Conservation (phyloP, 2,329 filamentous ascomycete species). For the Fusarium brachygibbosum region DNA sequence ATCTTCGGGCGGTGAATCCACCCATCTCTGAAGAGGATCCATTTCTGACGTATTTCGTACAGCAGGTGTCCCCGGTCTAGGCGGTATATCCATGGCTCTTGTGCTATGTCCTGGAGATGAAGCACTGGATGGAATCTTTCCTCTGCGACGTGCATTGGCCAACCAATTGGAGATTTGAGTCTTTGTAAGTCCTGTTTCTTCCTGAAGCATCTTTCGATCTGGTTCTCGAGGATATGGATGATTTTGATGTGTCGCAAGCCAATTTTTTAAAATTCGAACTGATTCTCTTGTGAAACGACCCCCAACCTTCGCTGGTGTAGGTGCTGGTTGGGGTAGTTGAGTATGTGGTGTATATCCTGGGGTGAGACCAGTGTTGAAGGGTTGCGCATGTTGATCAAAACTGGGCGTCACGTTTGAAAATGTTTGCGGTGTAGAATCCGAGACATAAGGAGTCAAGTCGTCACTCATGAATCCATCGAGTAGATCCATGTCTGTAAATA, state of each 20-base stretch:
- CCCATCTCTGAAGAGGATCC: slow-evolving; percentile 51
- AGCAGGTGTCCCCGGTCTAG: slow-evolving; percentile 56
- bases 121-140: slow-evolving; percentile 68
- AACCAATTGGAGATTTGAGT: slow-evolving; percentile 90
- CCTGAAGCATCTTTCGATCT: slow-evolving; percentile 80
- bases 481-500: slow-evolving; percentile 36
- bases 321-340: slow-evolving; percentile 1
- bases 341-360: background rate
- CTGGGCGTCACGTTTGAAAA: background rate
- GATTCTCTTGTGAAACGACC: slow-evolving; percentile 75
- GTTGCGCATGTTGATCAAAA: background rate
- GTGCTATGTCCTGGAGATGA: slow-evolving; percentile 26
- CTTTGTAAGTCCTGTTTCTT: slow-evolving; percentile 80
- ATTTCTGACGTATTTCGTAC: slow-evolving; percentile 40
- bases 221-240: slow-evolving; percentile 88
- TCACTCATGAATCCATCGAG: slow-evolving; percentile 38
- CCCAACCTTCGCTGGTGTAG: slow-evolving; percentile 40
- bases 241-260: slow-evolving; percentile 79
- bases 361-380: slow-evolving; percentile 5
- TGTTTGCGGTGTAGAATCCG: slow-evolving; percentile 20
- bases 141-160: slow-evolving; percentile 83
- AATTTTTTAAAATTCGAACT: slow-evolving; percentile 81
- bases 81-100: slow-evolving; percentile 69
- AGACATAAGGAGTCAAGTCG: slow-evolving; percentile 26
- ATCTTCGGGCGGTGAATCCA: slow-evolving; percentile 52